Evolutionary conservation across 2,329 filamentous ascomycete genomes (phyloP).

Genomic region (Trichoderma sp.): DNA sequence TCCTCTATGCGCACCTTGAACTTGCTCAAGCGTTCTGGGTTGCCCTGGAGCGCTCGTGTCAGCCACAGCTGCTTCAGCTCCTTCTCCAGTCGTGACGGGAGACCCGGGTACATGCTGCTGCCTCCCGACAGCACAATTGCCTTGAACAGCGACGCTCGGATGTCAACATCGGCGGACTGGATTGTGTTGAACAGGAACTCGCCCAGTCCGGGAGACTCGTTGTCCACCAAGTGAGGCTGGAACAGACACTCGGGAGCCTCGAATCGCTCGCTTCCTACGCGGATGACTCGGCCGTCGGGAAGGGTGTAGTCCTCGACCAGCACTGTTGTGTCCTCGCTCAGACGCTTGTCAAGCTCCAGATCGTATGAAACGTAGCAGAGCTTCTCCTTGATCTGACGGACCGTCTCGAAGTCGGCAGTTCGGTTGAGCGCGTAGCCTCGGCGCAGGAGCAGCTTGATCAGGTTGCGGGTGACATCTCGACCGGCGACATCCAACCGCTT

Average conservation of each 20-base stretch:
- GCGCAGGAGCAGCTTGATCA: conserved; percentile 91
- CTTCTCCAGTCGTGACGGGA: conserved; percentile 94
- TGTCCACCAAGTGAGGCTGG: conserved; percentile 96
- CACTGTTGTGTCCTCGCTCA: conserved; percentile 96
- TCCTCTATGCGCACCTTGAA: conserved; percentile 99
- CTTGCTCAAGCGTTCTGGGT: conserved; percentile 93
- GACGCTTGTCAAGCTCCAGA: conserved; percentile 89
- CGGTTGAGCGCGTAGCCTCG: conserved; percentile 96
- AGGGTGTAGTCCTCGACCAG: conserved; percentile 97
- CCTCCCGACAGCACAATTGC: conserved; percentile 95
- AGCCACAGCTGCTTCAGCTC: conserved; percentile 99
- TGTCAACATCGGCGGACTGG: conserved; percentile 91
- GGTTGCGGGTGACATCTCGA: conserved; percentile 95
- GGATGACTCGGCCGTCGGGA: conserved; percentile 92
- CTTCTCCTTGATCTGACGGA: conserved; percentile 99
- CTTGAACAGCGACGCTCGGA: conserved; percentile 91
- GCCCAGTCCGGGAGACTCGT: conserved; percentile 93
- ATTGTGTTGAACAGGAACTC: conserved; percentile 99
- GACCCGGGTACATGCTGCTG: conserved; percentile 97
- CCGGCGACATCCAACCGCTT: conserved; percentile 92
- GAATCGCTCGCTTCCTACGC: conserved; percentile 94
- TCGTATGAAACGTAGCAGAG: conserved; percentile 99
- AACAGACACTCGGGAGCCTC: conserved; percentile 98
- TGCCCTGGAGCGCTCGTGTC: conserved; percentile 83
- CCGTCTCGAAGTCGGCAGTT: conserved; percentile 98